Evolutionary conservation across 2,329 filamentous ascomycete species (phyloP).

Genomic region (Monosporascus sp.): DNA sequence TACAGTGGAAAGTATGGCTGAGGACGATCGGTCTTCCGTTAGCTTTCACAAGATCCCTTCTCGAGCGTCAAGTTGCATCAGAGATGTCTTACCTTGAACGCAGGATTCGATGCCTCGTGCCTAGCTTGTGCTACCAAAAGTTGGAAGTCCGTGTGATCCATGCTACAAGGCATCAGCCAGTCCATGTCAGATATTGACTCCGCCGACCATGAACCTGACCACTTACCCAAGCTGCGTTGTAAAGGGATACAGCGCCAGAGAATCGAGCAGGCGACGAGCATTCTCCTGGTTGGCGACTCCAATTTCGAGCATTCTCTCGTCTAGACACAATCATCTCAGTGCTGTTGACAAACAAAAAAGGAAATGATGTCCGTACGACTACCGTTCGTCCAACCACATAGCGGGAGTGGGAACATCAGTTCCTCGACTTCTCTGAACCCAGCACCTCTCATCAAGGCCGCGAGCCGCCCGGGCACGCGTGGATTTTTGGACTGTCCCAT

Average conservation of each 20-base stretch:
- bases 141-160: conserved; percentile 53
- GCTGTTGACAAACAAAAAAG: background rate
- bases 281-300: conserved; percentile 50
- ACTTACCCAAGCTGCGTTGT: conserved; percentile 43
- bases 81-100: conserved; percentile 45
- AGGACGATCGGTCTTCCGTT: conserved; percentile 11
- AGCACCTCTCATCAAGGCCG: conserved; percentile 50
- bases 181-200: background rate
- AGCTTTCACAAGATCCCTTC: conserved; percentile 2
- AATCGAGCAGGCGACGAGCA: conserved; percentile 47
- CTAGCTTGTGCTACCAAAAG: conserved; percentile 44
- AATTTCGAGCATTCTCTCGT: conserved; percentile 43
- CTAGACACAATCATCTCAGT: conserved; percentile 31
- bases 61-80: background rate
- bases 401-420: conserved; percentile 56
- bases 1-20: conserved; percentile 59
- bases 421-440: conserved; percentile 66
- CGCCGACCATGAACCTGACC: background rate
- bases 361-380: conserved; percentile 30
- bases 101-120: conserved; percentile 44
- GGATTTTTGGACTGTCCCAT: conserved; percentile 60
- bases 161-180: conserved; percentile 33
- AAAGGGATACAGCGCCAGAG: conserved; percentile 52
- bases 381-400: conserved; percentile 64
- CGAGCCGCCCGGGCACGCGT: conserved; percentile 55